Evolutionary conservation across 441 rosid genomes (phyloP).

Genomic region (Breynia disticha): DNA sequence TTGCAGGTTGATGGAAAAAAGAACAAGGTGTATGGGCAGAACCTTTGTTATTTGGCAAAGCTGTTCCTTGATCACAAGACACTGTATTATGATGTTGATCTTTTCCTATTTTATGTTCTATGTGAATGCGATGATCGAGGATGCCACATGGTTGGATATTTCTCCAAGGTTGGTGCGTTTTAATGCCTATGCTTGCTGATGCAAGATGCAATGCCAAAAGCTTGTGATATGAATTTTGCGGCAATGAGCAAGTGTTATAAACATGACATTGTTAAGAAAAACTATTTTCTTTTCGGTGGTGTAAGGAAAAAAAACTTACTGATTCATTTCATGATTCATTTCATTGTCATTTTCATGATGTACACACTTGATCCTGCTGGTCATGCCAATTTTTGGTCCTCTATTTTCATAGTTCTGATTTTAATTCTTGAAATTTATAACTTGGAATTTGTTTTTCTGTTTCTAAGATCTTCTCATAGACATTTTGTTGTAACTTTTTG

Average conservation of each 20-base stretch:
- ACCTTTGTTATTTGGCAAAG: conserved; percentile 94
- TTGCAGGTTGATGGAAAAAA: conserved; percentile 94
- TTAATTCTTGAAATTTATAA: too few species aligned
- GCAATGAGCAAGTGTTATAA: background rate
- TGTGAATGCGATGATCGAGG: conserved; percentile 99
- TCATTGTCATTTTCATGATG: background rate
- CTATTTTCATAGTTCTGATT: background rate
- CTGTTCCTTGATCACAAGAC: conserved; percentile 98
- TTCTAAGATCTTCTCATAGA: too few species aligned
- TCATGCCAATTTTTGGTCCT: background rate
- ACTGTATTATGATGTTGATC: conserved; percentile 93
- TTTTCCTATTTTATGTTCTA: conserved; percentile 82
- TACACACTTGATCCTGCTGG: background rate
- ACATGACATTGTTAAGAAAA: background rate
- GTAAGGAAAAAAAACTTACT: too few species aligned
- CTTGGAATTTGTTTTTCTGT: background rate
- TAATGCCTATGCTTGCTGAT: conserved; percentile 2
- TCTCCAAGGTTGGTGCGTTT: conserved; percentile 61
- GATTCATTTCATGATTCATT: background rate
- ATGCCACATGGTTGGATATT: conserved; percentile 99
- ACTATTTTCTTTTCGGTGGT: too few species aligned
- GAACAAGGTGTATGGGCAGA: conserved; percentile 98
- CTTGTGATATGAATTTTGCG: background rate
- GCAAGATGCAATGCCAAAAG: background rate
- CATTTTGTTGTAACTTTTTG: too few species aligned